These are phyloP conservation scores for Penicilliopsis zonata DNA, from an alignment of 495 filamentous ascomycete genomes.

Conservation along the genomic window DNA sequence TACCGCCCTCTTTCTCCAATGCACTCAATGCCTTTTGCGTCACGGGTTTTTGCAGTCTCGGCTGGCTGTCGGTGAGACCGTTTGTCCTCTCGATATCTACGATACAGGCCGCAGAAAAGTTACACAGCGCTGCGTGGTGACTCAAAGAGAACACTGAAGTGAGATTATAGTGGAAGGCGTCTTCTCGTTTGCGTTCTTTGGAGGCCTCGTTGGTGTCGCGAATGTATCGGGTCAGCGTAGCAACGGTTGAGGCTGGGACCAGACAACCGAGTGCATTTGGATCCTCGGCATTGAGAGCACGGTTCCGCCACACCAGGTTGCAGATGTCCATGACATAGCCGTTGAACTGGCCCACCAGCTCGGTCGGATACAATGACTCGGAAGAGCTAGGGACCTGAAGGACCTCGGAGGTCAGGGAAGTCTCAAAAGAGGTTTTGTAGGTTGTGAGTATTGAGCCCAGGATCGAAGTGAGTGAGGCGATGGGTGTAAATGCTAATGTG, in stretches of 20 bases:
- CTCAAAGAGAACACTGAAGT: conserved; percentile 56
- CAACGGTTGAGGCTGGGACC: conserved; percentile 36
- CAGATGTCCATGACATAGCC: conserved; percentile 83
- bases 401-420: conserved; percentile 34
- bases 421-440: conserved; percentile 69
- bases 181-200: conserved; percentile 22
- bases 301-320: conserved; percentile 73
- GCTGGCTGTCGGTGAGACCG: conserved; percentile 29
- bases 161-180: conserved; percentile 34
- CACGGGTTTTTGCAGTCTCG: conserved; percentile 63
- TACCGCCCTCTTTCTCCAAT: conserved; percentile 56
- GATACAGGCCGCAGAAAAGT: conserved; percentile 55
- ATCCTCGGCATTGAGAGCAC: conserved; percentile 57
- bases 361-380: conserved; percentile 34
- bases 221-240: conserved; percentile 36
- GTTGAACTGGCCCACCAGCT: conserved; percentile 59
- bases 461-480: conserved; percentile 51
- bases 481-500: conserved; percentile 51
- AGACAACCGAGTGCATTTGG: conserved; percentile 62
- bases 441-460: conserved; percentile 52
- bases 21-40: conserved; percentile 51
- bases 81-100: conserved; percentile 50
- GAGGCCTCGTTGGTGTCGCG: conserved; percentile 21
- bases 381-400: conserved; percentile 18
- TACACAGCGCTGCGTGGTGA: conserved; percentile 51